Conservation (phyloP, 169 alveolate genomes). For the Cryptosporidium parvum region DNA sequence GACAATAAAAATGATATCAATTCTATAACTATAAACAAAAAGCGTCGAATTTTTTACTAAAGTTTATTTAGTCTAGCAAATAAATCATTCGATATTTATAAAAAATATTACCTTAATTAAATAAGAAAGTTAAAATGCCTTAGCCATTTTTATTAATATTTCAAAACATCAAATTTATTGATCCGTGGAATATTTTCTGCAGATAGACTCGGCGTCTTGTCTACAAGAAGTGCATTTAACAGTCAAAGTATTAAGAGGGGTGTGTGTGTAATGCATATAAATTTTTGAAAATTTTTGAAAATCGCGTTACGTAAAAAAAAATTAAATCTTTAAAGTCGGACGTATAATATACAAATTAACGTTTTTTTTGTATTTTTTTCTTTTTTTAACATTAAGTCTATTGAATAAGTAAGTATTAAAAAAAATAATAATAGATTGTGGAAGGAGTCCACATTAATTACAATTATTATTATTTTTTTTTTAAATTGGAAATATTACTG, state of each 20-base stretch:
- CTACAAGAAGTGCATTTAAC: neutral
- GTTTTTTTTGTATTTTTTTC: constrained; percentile 4
- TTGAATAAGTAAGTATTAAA: neutral
- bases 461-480: neutral
- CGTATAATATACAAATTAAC: constrained; percentile 19
- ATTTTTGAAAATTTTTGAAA: neutral
- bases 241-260: neutral
- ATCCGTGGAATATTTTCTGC: neutral
- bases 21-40: too few species aligned
- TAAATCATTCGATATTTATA: too few species aligned
- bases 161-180: neutral
- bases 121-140: too few species aligned
- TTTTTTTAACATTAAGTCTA: neutral
- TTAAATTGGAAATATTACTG: neutral
- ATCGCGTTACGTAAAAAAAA: constrained; percentile 5
- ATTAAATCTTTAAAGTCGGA: constrained; percentile 17
- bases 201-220: neutral
- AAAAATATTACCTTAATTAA: too few species aligned
- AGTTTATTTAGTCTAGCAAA: too few species aligned
- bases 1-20: too few species aligned
- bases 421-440: constrained; percentile 28
- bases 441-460: constrained; percentile 15
- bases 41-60: too few species aligned
- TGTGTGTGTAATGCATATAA: constrained; percentile 19
- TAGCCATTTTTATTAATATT: too few species aligned